Base-by-base conservation (phyloP, 2,329 filamentous ascomycete genomes). In the Diaporthe ampelina region DNA sequence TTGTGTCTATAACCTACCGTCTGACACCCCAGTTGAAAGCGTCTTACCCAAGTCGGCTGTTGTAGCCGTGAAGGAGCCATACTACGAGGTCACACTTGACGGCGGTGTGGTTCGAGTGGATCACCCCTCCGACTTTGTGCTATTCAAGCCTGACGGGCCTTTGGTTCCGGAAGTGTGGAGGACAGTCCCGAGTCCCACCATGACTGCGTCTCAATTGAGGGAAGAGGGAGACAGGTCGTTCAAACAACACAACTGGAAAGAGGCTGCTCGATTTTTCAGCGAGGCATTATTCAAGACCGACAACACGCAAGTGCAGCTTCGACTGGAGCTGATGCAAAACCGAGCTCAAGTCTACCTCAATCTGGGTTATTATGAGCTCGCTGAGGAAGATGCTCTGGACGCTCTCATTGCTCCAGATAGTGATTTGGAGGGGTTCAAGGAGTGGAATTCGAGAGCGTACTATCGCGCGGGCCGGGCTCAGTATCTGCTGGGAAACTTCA, bases 1-100 rank as follows among this genome's bases (percentile, higher is more conserved):
- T 93, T 1, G 94, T 93, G n/a, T 94, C 94, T 74, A 69, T 73
- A 76, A 77, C 26, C 37, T 75, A 9, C 58, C 58, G 1, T 32
- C 24, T 4, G 17, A 15, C 11, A 76, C 78, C 11, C 77, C 75
- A 15, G 68, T 83, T 19, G 69, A 83, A 6, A 81, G 79, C 0
- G 79, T 78, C 2, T 77, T 83, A 1, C 82, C 82, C 3, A 79
- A 81, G 59, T 80, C 79, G 0, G 82, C 78, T 11, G 72, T 83
- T 2, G 76, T 84, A 0, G 80, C 82, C 1, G 73, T 84, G 75
- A 84, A 84, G 70, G 83, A 84, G 70, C 82, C 83, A 1, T 83
- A 82, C 52, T 83, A 82, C 77, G 79, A 80, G 35, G 72, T 61
- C 1, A 73, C 78, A 2, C 72, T 77, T 35, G 82, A 83, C 59